Evolutionary conservation across 2,329 filamentous ascomycete species (phyloP), one percentile per base, ranked within the genome.

Genomic region (Chaetomium strumarium): DNA sequence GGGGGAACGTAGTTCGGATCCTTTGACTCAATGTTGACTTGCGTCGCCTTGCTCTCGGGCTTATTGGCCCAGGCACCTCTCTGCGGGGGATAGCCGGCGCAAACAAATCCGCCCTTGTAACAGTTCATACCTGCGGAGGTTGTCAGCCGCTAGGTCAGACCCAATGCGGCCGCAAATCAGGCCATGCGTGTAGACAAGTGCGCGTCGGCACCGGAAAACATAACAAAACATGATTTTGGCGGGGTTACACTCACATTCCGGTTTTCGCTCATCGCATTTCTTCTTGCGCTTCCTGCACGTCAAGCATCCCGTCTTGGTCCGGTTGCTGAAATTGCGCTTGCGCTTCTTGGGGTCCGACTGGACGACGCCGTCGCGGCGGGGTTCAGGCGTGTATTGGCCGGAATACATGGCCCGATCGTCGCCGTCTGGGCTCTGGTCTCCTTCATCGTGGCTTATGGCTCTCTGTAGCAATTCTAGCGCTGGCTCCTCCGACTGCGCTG

Each of bases 221-320:
- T 8, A 41, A 40, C 54, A 53, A 43, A 51, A 47, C 24, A 55
- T 43, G 31, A 34, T 34, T 37, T n/a, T 37, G 16, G n/a, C n/a
- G 2, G n/a, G 14, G 34, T 49, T 44, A 46, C 48, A 76, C 87
- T 77, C 76, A 95, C 93, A 97, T 69, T 90, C 84, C 24, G 93
- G 93, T 68, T 95, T 95, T 49, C 80, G 81, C 73, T 97, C 93
- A 66, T 97, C 92, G 66, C 93, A 97, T 72, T 97, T 97, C 82
- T 97, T 97, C 79, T 97, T 97, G 54, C 92, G 81, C 66, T 83
- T 82, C 55, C 92, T 80, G 68, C 92, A 97, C 6, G 92, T 97
- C 70, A 95, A 83, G 68, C 92, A 97, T 31, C 91, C 90, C 10
- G 91, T 96, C 72, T 97, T 97, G 17, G 92, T 96, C 54, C 92